Evolutionary conservation across 176 grass and related monocot genomes (phyloP).

Genomic region (Hyparrhenia diplandra): DNA sequence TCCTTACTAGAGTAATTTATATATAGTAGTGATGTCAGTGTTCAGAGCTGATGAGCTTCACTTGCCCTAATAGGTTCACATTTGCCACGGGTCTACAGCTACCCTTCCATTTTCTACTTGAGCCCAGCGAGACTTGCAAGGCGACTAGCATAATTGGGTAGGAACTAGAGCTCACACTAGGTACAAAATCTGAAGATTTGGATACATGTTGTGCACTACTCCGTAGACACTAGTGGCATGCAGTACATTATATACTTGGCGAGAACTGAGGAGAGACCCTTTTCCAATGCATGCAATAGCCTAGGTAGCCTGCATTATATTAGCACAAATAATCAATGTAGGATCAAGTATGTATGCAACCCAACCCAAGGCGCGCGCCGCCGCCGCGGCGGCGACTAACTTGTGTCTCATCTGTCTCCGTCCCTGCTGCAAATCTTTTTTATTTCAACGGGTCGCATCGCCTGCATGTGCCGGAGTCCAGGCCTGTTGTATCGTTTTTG

Average conservation of each 20-base stretch:
- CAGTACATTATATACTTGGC: neutral
- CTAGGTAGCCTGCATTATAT: neutral
- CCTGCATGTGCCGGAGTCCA: constrained; percentile 33
- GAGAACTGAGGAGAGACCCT: neutral
- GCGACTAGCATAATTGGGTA: neutral
- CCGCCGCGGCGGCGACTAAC: constrained; percentile 2
- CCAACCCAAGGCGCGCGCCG: too few relatives aligned
- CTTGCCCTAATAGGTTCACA: constrained; percentile 7
- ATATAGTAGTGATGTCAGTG: neutral
- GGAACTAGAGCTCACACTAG: neutral
- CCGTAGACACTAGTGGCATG: too few relatives aligned
- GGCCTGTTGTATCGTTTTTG: constrained; percentile 27
- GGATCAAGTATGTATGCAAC: constrained; percentile 8
- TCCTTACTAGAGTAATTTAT: neutral
- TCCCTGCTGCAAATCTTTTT: neutral
- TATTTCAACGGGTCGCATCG: constrained; percentile 11
- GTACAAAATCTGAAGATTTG: neutral
- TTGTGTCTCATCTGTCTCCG: constrained; percentile 30
- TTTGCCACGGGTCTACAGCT: neutral
- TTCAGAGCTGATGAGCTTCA: neutral
- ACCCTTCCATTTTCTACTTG: neutral
- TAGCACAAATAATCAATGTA: constrained; percentile 2
- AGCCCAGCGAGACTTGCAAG: too few relatives aligned
- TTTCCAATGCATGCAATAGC: neutral
- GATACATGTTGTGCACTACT: neutral